Conservation (phyloP, 139 green algal genomes). For the Chlamydomonas incerta region DNA sequence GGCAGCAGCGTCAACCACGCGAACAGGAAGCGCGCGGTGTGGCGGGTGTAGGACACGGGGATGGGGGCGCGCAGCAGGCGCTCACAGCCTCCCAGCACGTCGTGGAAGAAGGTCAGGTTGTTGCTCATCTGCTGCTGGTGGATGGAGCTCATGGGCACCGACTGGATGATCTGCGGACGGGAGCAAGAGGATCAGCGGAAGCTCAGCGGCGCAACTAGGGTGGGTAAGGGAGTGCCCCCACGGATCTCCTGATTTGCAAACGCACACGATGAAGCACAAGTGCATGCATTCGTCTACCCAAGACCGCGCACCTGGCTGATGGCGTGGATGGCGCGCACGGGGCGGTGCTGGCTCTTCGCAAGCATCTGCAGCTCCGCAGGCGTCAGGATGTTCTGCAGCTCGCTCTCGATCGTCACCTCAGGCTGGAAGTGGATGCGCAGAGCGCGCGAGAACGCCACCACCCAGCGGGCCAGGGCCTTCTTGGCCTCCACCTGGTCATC, state of each 20-base stretch:
- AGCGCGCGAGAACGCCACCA: conserved; percentile 46
- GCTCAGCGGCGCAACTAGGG: too few species aligned
- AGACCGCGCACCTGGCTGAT: conserved; percentile 46
- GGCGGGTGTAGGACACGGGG: conserved; percentile 70
- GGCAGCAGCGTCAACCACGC: conserved; percentile 87
- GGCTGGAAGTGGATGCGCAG: conserved; percentile 61
- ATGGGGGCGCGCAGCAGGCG: conserved; percentile 86
- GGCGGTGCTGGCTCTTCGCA: conserved; percentile 38
- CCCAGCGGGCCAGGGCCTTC: conserved; percentile 55
- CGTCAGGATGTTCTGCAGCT: conserved; percentile 50
- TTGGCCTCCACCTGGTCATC: conserved; percentile 51
- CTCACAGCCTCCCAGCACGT: conserved; percentile 67
- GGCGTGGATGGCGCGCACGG: conserved; percentile 49
- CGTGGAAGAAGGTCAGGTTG: conserved; percentile 81
- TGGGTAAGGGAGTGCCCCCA: too few species aligned
- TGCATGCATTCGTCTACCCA: not conserved
- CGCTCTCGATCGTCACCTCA: conserved; percentile 41
- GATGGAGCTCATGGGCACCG: conserved; percentile 40
- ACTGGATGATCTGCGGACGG: conserved; percentile 48
- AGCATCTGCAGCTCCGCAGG: conserved; percentile 51
- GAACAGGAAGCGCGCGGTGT: conserved; percentile 77
- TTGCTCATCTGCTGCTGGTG: conserved; percentile 62
- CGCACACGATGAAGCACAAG: not conserved
- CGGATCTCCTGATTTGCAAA: not conserved
- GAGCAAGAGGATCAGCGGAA: too few species aligned